phyloP scores from a whole-genome alignment of 768 basidiomycete species.

The Tylopilus rubrobrunneus region DNA sequence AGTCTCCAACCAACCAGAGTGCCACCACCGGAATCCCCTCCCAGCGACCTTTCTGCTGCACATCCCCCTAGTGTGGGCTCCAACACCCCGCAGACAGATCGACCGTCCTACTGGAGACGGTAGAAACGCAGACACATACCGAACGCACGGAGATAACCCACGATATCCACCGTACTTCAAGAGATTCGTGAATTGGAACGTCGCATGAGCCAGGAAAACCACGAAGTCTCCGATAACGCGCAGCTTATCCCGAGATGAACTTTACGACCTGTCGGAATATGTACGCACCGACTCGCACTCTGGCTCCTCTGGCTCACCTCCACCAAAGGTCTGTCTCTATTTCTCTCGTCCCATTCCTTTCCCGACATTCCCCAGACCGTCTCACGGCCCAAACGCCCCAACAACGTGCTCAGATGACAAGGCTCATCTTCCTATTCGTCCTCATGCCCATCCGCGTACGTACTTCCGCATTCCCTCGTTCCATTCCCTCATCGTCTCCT shows the following conservation, averaged over 20 bases:
- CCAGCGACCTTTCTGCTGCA: conserved; percentile 33
- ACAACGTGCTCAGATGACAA: conserved; percentile 28
- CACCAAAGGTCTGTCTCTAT: conserved; percentile 40
- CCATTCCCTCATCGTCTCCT: conserved; percentile 7
- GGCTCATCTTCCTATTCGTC: conserved; percentile 41
- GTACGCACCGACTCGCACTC: conserved; percentile 50
- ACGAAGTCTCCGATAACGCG: conserved; percentile 64
- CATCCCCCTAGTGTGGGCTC: conserved; percentile 46
- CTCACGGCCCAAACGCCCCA: conserved; percentile 24
- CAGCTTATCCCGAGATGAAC: conserved; percentile 64
- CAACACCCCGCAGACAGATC: conserved; percentile 43
- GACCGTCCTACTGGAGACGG: conserved; percentile 48
- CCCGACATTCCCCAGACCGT: conserved; percentile 28
- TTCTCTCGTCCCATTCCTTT: background rate
- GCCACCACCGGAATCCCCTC: conserved; percentile 18
- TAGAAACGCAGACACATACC: conserved; percentile 35
- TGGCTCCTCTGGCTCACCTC: conserved; percentile 66
- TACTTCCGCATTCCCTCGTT: background rate
- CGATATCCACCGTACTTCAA: conserved; percentile 50
- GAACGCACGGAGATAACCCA: conserved; percentile 43
- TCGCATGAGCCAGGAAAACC: no score
- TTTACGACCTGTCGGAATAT: conserved; percentile 58
- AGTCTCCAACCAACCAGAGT: conserved; percentile 32
- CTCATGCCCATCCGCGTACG: conserved; percentile 48
- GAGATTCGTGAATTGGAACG: conserved; percentile 63